A percentile compares a stretch with the other conserved stretches of the same genome.
Evolutionary conservation across 805 yeast genomes (phyloP).

Genomic region (Metschnikowia arizonensis): DNA sequence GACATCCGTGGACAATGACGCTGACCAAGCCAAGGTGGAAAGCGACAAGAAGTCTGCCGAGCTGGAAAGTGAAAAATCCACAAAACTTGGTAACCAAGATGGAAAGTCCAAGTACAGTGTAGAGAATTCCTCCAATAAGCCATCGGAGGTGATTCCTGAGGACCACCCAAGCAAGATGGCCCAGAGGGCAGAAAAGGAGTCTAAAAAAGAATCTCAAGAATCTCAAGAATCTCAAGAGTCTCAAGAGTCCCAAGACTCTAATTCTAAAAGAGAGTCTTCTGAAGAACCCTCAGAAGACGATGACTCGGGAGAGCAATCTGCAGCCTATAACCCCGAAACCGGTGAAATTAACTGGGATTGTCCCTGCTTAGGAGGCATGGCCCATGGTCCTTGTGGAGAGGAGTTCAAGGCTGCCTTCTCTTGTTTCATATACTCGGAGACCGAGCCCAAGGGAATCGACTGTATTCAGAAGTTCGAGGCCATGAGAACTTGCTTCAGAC

Average conservation of each 20-base stretch:
- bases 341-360: slow-evolving; percentile 99
- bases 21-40: slow-evolving; percentile 12
- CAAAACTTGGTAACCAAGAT: slow-evolving; percentile 5
- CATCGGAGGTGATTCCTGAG: slow-evolving; percentile 8
- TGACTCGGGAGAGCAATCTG: slow-evolving; percentile 39
- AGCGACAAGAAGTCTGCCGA: slow-evolving; percentile 10
- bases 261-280: slow-evolving; percentile 7
- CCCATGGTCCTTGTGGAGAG: slow-evolving; percentile 96
- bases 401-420: slow-evolving; percentile 92
- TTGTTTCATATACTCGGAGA: slow-evolving; percentile 89
- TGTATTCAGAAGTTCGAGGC: slow-evolving; percentile 85
- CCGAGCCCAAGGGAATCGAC: slow-evolving; percentile 95
- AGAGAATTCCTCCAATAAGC: slow-evolving; percentile 7
- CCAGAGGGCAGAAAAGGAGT: slow-evolving; percentile 11
- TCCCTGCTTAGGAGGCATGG: slow-evolving; percentile 99
- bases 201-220: slow-evolving; percentile 4
- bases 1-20: slow-evolving; percentile 14
- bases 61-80: no score
- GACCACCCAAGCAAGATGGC: slow-evolving; percentile 10
- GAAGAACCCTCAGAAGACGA: slow-evolving; percentile 13
- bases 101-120: slow-evolving; percentile 8
- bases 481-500: slow-evolving; percentile 93
- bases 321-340: slow-evolving; percentile 92
- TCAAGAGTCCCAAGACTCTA: no score
- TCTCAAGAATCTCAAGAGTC: slow-evolving; percentile 7